phyloP scores from a whole-genome alignment of 2,329 filamentous ascomycete species.

The Alternaria ventricosa region DNA sequence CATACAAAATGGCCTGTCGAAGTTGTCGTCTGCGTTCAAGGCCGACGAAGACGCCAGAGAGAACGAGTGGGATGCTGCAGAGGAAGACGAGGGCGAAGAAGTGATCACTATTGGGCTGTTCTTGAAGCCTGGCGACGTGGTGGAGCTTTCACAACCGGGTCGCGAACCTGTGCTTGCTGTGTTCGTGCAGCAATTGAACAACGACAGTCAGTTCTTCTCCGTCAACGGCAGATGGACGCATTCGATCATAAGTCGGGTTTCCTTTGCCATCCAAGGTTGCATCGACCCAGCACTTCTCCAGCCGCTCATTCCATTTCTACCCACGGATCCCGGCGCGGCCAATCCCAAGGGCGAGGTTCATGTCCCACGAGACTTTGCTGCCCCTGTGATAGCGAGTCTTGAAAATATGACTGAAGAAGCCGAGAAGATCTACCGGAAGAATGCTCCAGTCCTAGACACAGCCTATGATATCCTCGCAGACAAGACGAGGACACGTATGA shows the following conservation, averaged over 20 bases:
- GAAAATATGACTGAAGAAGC: constrained; percentile 52
- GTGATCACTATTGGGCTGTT: constrained; percentile 46
- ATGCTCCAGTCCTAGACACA: constrained; percentile 56
- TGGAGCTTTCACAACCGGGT: constrained; percentile 51
- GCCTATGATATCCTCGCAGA: constrained; percentile 58
- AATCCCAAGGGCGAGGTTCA: constrained; percentile 43
- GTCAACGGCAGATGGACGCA: constrained; percentile 59
- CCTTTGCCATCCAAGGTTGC: constrained; percentile 59
- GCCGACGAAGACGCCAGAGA: constrained; percentile 30
- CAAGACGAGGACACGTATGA: constrained; percentile 52
- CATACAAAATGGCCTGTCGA: constrained; percentile 34
- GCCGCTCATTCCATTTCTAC: constrained; percentile 60
- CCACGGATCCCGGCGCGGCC: constrained; percentile 42
- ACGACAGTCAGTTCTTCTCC: constrained; percentile 57
- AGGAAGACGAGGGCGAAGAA: constrained; percentile 37
- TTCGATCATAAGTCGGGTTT: constrained; percentile 46
- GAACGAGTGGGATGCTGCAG: constrained; percentile 24
- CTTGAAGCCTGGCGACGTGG: constrained; percentile 56
- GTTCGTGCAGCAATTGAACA: constrained; percentile 53
- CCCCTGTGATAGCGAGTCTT: constrained; percentile 54
- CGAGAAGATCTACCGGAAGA: constrained; percentile 56
- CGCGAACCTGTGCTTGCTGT: constrained; percentile 57
- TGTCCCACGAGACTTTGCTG: constrained; percentile 56
- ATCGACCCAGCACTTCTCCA: constrained; percentile 54
- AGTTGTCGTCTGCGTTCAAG: constrained; percentile 27